Base-by-base conservation (phyloP, 1,284 basidiomycete genomes). In the Ganoderma leucocontextum region DNA sequence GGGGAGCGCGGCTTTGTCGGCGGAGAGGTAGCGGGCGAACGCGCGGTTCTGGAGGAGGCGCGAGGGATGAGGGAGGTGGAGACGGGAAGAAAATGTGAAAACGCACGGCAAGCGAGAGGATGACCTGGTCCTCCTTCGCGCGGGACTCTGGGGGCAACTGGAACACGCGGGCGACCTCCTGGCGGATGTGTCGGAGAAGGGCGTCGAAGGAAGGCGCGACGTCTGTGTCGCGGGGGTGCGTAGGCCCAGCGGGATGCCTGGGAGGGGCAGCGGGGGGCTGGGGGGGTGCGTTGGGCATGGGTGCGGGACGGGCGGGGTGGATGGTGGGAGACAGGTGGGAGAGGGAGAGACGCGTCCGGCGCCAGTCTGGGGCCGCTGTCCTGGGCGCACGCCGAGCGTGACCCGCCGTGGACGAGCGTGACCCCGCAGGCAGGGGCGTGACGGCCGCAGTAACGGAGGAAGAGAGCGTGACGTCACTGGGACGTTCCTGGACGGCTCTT, bases 281-380 rank as follows among this genome's bases (percentile, higher is more conserved):
- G 39, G 66, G 62, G 68, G 68, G 59, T 15, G 65, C 35, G 61
- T 49, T 41, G 61, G 60, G 65, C 62, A 64, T 64, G 66, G 53
- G 38, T 53, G 71, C 63, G 67, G 47, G 65, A 64, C 65, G 64
- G 38, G 47, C 60, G 19, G 68, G 53, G 67, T 61, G 58, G 66
- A 64, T 33, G 62, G 65, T 39, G 29, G 69, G 42, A 57, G 65
- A 41, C 58, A 60, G 69, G 69, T 72, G 71, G 71, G 69, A 72
- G 71, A 70, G 69, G 67, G 69, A 69, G 71, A 72, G 71, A 70
- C 71, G 71, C 71, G 71, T 72, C 71, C 58, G 66, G 71, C 71
- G 71, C 60, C 69, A 61, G 63, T 29, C 25, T 38, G 42, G 33
- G 52, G 52, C 52, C 52, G 52, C 57, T 58, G 60, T 52, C 49